These are phyloP conservation scores for Neurospora sp. DNA, from an alignment of 495 filamentous ascomycete genomes.

Conservation along the genomic window DNA sequence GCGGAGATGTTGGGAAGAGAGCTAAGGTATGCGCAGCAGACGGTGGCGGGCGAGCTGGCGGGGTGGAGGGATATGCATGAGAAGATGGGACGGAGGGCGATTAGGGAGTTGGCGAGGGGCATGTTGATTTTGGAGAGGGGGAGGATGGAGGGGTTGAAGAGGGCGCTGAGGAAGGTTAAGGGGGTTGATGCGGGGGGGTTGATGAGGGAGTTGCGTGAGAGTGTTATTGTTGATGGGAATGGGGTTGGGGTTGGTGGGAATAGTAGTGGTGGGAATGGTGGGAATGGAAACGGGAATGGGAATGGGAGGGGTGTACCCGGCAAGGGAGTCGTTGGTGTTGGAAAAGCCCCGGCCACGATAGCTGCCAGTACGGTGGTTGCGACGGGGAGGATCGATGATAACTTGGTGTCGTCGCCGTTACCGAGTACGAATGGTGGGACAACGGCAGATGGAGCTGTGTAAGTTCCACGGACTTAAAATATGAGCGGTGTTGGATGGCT, in stretches of 20 bases:
- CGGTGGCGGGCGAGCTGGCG: conserved; percentile 82
- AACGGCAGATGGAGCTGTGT: neutral
- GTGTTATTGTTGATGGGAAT: neutral
- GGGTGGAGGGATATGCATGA: conserved; percentile 88
- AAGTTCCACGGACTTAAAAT: neutral
- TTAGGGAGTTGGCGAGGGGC: conserved; percentile 63
- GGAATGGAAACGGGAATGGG: neutral
- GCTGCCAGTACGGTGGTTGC: neutral
- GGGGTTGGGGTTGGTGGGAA: neutral
- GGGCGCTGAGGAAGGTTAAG: conserved; percentile 53
- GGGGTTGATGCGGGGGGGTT: conserved; percentile 5
- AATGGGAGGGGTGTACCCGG: neutral
- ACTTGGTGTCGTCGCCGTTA: neutral
- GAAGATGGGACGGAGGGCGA: conserved; percentile 59
- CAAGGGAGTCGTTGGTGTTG: neutral
- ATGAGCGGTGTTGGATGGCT: neutral
- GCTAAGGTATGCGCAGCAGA: conserved; percentile 82
- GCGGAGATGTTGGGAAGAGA: conserved; percentile 60
- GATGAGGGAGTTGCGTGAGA: neutral
- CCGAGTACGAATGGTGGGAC: neutral
- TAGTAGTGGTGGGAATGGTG: neutral
- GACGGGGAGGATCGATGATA: neutral
- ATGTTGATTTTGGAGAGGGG: conserved; percentile 71
- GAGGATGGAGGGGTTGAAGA: conserved; percentile 67
- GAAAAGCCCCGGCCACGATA: neutral